Evolutionary conservation across 495 filamentous ascomycete genomes (phyloP).

Genomic region (Amniculicola lignicola): DNA sequence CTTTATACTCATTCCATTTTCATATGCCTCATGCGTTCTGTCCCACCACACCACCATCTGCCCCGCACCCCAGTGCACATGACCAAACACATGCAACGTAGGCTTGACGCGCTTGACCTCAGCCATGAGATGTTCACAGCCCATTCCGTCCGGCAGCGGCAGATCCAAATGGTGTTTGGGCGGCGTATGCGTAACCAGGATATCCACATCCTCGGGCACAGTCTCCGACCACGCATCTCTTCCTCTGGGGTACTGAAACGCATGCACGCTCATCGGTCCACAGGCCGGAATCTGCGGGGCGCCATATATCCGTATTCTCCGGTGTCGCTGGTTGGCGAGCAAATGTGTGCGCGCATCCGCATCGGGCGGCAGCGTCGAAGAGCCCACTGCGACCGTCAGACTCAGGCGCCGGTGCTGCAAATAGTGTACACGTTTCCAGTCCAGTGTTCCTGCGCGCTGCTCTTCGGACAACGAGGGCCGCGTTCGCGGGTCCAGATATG

Average conservation of each 20-base stretch:
- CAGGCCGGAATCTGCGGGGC: constrained; percentile 63
- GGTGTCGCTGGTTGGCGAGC: constrained; percentile 40
- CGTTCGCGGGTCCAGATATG: constrained; percentile 64
- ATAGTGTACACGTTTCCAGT: constrained; percentile 60
- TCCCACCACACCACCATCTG: constrained; percentile 73
- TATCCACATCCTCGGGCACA: constrained; percentile 71
- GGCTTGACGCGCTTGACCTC: constrained; percentile 80
- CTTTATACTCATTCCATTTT: constrained; percentile 55
- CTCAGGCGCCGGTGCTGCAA: constrained; percentile 59
- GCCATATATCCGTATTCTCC: constrained; percentile 57
- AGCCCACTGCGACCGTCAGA: constrained; percentile 36
- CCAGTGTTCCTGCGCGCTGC: constrained; percentile 42
- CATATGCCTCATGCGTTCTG: constrained; percentile 68
- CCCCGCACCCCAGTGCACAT: constrained; percentile 69
- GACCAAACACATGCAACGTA: constrained; percentile 81
- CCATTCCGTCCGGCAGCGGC: constrained; percentile 52
- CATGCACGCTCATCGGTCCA: constrained; percentile 56
- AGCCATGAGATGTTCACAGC: constrained; percentile 69
- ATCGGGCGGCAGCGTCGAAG: constrained; percentile 37
- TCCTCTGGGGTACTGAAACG: constrained; percentile 62
- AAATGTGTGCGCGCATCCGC: constrained; percentile 32
- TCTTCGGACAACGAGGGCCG: constrained; percentile 43
- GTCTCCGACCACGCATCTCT: constrained; percentile 62
- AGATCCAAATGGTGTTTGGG: constrained; percentile 72
- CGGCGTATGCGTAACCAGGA: constrained; percentile 82